Conservation (phyloP, 1,284 basidiomycete species). For the Ceratobasidium sp. region DNA sequence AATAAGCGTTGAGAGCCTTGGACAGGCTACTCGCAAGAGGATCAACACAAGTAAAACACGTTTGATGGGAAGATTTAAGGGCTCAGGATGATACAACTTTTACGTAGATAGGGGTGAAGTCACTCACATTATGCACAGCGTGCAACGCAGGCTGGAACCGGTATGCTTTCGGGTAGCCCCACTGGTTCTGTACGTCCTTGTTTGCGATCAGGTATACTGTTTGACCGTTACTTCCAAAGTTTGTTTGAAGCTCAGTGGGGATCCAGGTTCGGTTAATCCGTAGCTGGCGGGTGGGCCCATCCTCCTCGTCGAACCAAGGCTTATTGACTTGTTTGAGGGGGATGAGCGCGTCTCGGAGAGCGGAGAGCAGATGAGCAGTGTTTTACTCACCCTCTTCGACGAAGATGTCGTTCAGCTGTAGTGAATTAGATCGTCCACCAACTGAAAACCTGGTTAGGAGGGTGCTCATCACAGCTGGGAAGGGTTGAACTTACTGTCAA, state of each 20-base stretch:
- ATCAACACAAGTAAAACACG: background rate
- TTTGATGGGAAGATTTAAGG: conserved; percentile 48
- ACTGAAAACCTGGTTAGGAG: conserved; percentile 71
- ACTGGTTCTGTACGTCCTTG: conserved; percentile 68
- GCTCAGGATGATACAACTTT: conserved; percentile 46
- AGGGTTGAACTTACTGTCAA: conserved; percentile 15
- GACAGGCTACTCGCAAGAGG: conserved; percentile 62
- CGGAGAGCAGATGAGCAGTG: background rate
- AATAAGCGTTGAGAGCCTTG: conserved; percentile 64
- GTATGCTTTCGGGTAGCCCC: conserved; percentile 71
- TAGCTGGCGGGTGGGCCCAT: conserved; percentile 71
- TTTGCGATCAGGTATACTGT: conserved; percentile 73
- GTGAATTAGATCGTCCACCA: conserved; percentile 70
- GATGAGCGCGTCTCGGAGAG: background rate
- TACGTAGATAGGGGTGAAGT: conserved; percentile 44
- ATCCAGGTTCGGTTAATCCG: conserved; percentile 67
- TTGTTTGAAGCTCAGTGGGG: conserved; percentile 69
- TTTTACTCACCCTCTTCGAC: conserved; percentile 66
- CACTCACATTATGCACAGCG: conserved; percentile 66
- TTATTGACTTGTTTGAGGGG: conserved; percentile 16
- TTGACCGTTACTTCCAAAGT: conserved; percentile 66
- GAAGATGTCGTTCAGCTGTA: conserved; percentile 66
- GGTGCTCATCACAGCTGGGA: conserved; percentile 20
- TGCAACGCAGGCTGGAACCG: conserved; percentile 70
- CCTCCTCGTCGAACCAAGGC: conserved; percentile 71